Base-by-base conservation (phyloP, 345 rosid species). In the Ricinus communis region DNA sequence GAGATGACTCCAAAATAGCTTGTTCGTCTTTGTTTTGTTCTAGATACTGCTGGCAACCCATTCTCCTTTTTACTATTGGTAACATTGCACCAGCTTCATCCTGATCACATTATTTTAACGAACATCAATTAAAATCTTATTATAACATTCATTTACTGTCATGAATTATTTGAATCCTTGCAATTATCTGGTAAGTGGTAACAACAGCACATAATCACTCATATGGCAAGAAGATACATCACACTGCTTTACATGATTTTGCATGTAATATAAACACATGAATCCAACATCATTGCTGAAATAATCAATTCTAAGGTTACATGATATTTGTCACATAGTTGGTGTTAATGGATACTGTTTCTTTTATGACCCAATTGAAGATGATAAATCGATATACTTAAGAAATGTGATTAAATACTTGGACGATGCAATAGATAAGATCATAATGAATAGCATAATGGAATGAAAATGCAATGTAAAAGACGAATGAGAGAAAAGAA, bases 1-100 rank as follows among this genome's bases (percentile, higher is more conserved):
- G 71, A 76, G 85, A 79, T 55, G 88, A 56, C 63, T 87, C 92
- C 1, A 82, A 81, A 70, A 84, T 27, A 54, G 72, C 80, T 77
- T 84, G 84, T 65, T 88, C 90, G 40, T 87, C 91, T 59, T 78
- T 82, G 51, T 70, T 74, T 70, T 75, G 82, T 60, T 83, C 85
- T 9, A 14, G 40, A 68, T 36, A 41, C 65, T 63, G 80, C 71
- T 61, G 80, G 65, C 73, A 59, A 70, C 82, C 86, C 54, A 66
- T 82, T 75, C 79, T 83, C 79, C 85, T 77, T 69, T 79, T 87
- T 12, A 71, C 72, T 31, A 70, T n/a, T 33, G 87, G 84, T 73
- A 80, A 68, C 43, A 77, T 47, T 45, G 76, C 82, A 46, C 76
- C 77, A 55, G 77, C 79, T 72, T 74, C 78, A 19, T 63, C 84